Percentiles rank a stretch among this genome's conserved stretches.
These are phyloP conservation scores for Aspergillus olivimuriae DNA, from an alignment of 495 filamentous ascomycete genomes.

Conservation along the genomic window DNA sequence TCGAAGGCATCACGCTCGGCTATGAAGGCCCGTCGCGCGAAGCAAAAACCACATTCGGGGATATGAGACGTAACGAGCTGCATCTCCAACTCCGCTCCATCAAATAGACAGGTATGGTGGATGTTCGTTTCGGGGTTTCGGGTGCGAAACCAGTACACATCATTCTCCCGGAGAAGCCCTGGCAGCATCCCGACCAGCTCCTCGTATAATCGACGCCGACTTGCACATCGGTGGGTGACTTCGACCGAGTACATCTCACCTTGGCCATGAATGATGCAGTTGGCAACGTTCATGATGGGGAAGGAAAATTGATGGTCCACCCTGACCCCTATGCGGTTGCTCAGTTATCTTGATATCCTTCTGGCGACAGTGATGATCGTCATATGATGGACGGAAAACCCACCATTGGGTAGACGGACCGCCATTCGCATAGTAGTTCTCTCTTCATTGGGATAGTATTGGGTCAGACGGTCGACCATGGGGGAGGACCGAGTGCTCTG, in stretches of 20 bases:
- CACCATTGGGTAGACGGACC: not conserved
- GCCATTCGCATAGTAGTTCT: not conserved
- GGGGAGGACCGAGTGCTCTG: not conserved
- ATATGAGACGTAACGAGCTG: not conserved
- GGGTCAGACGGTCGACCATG: not conserved
- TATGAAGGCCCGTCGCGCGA: not conserved
- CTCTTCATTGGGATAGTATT: not conserved
- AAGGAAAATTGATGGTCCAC: not conserved
- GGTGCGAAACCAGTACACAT: not conserved
- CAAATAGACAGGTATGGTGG: not conserved
- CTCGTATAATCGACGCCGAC: not conserved
- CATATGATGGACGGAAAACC: not conserved
- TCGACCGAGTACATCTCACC: not conserved
- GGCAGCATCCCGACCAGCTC: not conserved
- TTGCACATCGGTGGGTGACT: not conserved
- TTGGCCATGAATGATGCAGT: not conserved
- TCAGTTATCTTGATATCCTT: not conserved
- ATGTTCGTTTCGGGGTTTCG: not conserved
- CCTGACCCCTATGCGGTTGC: not conserved
- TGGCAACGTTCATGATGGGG: not conserved
- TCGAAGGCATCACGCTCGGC: not conserved
- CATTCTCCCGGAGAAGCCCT: not conserved
- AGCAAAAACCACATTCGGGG: not conserved
- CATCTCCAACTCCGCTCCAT: not conserved
- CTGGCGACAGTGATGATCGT: not conserved